Percentiles rank a stretch among this genome's conserved stretches.
Conservation (phyloP, 2,329 filamentous ascomycete species). For the Hypomyces rosellus region DNA sequence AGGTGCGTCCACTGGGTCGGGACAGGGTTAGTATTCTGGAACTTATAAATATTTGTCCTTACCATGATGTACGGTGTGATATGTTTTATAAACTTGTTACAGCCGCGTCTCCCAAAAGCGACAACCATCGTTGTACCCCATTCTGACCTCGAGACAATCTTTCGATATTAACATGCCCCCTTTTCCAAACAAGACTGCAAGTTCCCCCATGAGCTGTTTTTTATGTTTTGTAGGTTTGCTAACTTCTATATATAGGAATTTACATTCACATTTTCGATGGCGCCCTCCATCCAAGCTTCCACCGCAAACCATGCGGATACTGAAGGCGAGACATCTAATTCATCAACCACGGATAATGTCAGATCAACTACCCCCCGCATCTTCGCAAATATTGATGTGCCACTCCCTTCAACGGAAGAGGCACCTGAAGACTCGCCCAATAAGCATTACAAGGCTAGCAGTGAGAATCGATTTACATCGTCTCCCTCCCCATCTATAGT, state of each 20-base stretch:
- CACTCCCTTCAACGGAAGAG: conserved; percentile 14
- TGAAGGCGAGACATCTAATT: not conserved
- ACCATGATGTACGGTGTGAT: too few species aligned
- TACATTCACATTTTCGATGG: not conserved
- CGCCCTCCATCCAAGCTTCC: not conserved
- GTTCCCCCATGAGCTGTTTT: too few species aligned
- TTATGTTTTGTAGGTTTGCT: too few species aligned
- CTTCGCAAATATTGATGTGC: conserved; percentile 5
- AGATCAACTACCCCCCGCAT: not conserved
- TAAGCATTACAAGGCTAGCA: conserved; percentile 12
- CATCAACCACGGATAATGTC: too few species aligned
- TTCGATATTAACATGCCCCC: too few species aligned
- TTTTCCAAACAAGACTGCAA: not conserved
- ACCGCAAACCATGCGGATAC: not conserved
- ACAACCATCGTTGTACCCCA: too few species aligned
- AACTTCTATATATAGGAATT: not conserved
- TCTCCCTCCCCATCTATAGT: conserved; percentile 3
- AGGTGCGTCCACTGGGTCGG: not conserved
- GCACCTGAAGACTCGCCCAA: not conserved
- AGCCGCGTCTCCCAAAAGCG: too few species aligned
- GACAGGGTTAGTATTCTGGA: not conserved
- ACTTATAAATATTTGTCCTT: too few species aligned
- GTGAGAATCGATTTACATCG: not conserved
- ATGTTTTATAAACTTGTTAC: too few species aligned
- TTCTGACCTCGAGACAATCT: too few species aligned